phyloP scores from a whole-genome alignment of 176 grass and related monocot genomes.

The Phoenix dactylifera region DNA sequence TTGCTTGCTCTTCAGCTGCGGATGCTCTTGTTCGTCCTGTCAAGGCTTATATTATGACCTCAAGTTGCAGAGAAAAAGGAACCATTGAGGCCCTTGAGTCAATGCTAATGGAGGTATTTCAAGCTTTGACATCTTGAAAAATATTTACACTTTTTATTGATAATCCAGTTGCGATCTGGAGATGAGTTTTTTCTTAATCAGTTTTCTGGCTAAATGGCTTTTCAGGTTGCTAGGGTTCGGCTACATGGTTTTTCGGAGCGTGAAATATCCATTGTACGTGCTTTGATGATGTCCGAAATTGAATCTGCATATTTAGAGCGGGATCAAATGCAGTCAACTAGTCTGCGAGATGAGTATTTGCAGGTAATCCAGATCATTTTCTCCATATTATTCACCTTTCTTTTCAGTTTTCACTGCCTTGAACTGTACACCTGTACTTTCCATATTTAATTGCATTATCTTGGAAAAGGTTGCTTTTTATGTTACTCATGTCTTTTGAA shows the following conservation, averaged over 20 bases:
- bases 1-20: conserved; percentile 89
- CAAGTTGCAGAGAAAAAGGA: conserved; percentile 85
- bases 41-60: conserved; percentile 98
- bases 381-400: background rate
- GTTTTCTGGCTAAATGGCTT: conserved; percentile 15
- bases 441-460: no score
- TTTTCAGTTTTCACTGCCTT: background rate
- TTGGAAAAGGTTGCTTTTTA: no score
- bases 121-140: conserved; percentile 24
- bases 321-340: conserved; percentile 98
- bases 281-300: conserved; percentile 98
- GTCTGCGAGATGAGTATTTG: conserved; percentile 75
- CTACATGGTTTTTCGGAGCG: conserved; percentile 97
- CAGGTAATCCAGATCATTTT: conserved; percentile 47
- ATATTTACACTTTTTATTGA: background rate
- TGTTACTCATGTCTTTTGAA: no score
- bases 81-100: conserved; percentile 88
- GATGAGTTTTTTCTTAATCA: conserved; percentile 21
- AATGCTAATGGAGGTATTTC: conserved; percentile 90
- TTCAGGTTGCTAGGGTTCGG: conserved; percentile 84
- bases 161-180: background rate
- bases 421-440: conserved; percentile 1
- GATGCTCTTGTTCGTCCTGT: conserved; percentile 77
- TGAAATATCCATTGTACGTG: conserved; percentile 95
- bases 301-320: conserved; percentile 97